phyloP scores from a whole-genome alignment of 495 filamentous ascomycete genomes.

The Xylaria curta region DNA sequence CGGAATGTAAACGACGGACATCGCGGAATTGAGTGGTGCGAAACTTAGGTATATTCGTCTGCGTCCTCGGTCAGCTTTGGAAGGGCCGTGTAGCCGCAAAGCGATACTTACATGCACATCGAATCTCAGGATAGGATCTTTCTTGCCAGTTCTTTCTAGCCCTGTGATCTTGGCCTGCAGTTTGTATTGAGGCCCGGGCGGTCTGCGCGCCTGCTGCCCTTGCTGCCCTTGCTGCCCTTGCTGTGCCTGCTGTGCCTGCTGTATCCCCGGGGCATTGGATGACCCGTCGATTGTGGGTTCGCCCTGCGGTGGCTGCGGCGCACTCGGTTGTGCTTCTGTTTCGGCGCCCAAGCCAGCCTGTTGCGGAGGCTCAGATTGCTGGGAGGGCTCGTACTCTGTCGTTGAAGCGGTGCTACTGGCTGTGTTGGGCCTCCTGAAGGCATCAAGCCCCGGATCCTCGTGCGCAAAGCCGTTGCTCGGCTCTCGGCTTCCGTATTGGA shows the following conservation, averaged over 20 bases:
- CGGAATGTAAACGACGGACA: constrained; percentile 90
- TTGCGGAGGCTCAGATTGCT: constrained; percentile 45
- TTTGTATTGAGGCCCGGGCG: constrained; percentile 72
- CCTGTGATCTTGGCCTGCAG: constrained; percentile 93
- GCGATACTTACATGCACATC: constrained; percentile 84
- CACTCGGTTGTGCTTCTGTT: constrained; percentile 49
- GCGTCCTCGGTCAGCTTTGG: constrained; percentile 19
- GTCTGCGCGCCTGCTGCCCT: constrained; percentile 45
- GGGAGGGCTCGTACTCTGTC: constrained; percentile 34
- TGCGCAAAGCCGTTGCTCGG: constrained; percentile 46
- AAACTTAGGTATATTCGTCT: constrained; percentile 97
- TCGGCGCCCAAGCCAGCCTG: constrained; percentile 37
- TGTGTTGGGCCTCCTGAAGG: constrained; percentile 47
- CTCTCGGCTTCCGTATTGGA: constrained; percentile 42
- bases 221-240: constrained; percentile 26
- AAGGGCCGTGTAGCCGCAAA: neutral
- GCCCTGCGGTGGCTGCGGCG: constrained; percentile 53
- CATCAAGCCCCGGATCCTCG: constrained; percentile 49
- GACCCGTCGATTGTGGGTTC: constrained; percentile 44
- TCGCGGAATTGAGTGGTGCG: constrained; percentile 98
- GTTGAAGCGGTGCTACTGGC: constrained; percentile 47
- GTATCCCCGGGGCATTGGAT: constrained; percentile 11
- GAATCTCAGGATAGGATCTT: constrained; percentile 93
- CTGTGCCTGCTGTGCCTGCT: constrained; percentile 24
- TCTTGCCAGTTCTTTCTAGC: constrained; percentile 89